Evolutionary conservation across 139 green algal species (phyloP).

Genomic region (Chlorella sorokiniana): DNA sequence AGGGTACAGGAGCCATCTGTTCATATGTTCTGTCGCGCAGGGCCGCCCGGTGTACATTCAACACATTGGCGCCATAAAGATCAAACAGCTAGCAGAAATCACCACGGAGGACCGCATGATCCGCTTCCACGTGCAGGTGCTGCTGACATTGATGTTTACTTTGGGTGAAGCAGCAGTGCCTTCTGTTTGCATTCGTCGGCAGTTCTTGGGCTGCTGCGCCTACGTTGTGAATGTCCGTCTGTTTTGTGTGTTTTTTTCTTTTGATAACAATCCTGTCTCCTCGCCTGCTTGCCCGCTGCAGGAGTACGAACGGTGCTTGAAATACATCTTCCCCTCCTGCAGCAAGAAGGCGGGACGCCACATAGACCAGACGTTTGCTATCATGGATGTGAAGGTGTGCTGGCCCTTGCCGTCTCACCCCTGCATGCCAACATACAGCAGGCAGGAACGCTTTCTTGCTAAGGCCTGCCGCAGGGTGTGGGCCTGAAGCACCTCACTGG

Average conservation of each 20-base stretch:
- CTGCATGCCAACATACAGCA: not conserved
- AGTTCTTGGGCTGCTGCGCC: no score
- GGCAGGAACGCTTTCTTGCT: not conserved
- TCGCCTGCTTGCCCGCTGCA: conserved; percentile 27
- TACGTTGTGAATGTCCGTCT: no score
- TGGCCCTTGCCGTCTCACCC: no score
- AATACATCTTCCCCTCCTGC: conserved; percentile 86
- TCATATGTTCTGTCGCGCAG: conserved; percentile 38
- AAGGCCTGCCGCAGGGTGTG: conserved; percentile 59
- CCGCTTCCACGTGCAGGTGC: conserved; percentile 83
- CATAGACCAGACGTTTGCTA: conserved; percentile 87
- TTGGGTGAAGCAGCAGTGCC: not conserved
- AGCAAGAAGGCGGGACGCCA: conserved; percentile 61
- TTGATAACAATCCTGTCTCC: not conserved
- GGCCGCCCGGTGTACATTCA: conserved; percentile 90
- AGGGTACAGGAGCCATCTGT: no score
- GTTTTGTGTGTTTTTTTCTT: no score
- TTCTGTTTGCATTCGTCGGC: no score
- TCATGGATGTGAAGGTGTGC: conserved; percentile 84
- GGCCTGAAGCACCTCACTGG: conserved; percentile 71
- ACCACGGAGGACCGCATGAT: conserved; percentile 89
- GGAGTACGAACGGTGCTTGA: conserved; percentile 89
- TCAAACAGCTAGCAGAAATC: conserved; percentile 70
- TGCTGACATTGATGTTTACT: not conserved
- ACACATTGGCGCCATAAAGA: conserved; percentile 81